Evolutionary conservation across 228 moss, liverwort and hornwort species (phyloP).

Genomic region (Sphagnum fallax): DNA sequence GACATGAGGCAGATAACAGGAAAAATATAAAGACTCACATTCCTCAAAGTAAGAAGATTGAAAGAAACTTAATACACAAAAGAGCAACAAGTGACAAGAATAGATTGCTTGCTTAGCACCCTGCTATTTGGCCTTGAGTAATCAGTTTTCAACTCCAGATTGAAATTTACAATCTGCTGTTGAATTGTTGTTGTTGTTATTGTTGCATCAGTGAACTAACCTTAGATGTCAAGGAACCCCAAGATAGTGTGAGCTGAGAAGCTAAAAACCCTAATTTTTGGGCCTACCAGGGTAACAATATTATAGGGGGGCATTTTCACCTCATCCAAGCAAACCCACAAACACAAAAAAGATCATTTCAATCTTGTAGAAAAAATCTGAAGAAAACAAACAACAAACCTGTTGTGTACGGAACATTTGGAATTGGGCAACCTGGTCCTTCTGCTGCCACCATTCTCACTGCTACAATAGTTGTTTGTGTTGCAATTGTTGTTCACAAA

Average conservation of each 20-base stretch:
- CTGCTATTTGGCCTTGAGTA: slow-evolving; percentile 67
- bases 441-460: slow-evolving; percentile 59
- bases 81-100: not conserved
- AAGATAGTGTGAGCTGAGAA: too few species aligned
- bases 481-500: slow-evolving; percentile 9
- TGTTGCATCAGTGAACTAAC: too few species aligned
- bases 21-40: too few species aligned
- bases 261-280: too few species aligned
- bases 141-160: slow-evolving; percentile 49
- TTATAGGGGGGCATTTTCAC: not conserved
- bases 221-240: too few species aligned
- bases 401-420: slow-evolving; percentile 70
- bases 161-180: slow-evolving; percentile 58
- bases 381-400: slow-evolving; percentile 9
- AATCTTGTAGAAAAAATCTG: too few species aligned
- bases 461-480: slow-evolving; percentile 56
- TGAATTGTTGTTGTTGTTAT: slow-evolving; percentile 23
- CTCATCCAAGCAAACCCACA: not conserved
- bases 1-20: too few species aligned
- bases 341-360: too few species aligned
- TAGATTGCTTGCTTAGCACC: slow-evolving; percentile 44
- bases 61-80: too few species aligned
- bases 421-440: slow-evolving; percentile 53
- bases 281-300: slow-evolving; percentile 10
- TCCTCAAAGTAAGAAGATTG: too few species aligned